Base-by-base conservation (phyloP, 108 stramenopile genomes). In the Poteriospumella lacustris region DNA sequence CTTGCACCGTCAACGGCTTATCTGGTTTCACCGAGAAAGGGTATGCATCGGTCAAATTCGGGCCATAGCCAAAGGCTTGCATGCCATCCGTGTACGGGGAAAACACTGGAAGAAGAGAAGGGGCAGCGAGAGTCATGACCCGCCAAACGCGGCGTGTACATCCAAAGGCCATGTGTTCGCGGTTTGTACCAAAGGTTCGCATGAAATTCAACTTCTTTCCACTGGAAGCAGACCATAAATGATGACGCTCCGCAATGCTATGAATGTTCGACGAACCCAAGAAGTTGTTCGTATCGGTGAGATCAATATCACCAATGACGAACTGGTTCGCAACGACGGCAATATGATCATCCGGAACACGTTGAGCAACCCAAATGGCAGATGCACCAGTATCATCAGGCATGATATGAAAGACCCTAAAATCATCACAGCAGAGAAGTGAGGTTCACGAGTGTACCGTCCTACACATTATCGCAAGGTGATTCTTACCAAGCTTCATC, bases 321-420 rank as follows among this genome's bases (percentile, higher is more conserved):
- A 93, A 93, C 85, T 88, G 86, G 73, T 93, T 93, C 24, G 92
- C 91, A 42, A 91, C 81, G 2, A 90, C 90, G 9, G 91, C 88
- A 62, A 93, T 79, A 60, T 87, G 78, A 43, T 87, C 84, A 33
- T 83, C 81, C 9, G 91, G 91, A 52, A 93, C 83, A 41, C 83
- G 68, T 78, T 91, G 91, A n/a, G 92, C 92, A 0, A 82, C 90
- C 92, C 92, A 93, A 58, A 93, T 85, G 15, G 91, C 91, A 15
- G 85, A 86, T 36, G 69, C 75, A 2, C 89, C 89, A 15, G 92
- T 90, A 36, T 89, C 87, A 80, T 93, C 92, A 34, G 91, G 86
- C 28, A 89, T 58, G 44, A 93, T 87, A 75, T 93, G 92, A 78
- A 93, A 90, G 1, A 93, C 83, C 90, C 64, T 40, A 68, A 36